Conservation (phyloP, 1,284 basidiomycete species). For the Meira nashicola region DNA sequence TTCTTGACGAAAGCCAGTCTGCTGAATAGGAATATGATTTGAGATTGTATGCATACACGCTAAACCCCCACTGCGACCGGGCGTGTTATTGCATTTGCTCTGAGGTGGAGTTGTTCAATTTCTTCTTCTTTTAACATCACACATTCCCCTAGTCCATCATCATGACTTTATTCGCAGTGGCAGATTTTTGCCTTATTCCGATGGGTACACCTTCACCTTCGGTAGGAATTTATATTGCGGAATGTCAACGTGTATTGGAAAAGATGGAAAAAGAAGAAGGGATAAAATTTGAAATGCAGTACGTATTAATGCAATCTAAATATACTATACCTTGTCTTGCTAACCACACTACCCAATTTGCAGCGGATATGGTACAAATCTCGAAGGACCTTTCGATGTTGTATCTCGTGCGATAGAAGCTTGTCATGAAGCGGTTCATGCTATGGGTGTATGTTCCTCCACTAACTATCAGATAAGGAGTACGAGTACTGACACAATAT, state of each 20-base stretch:
- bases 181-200: conserved; percentile 33
- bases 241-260: conserved; percentile 48
- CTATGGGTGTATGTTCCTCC: conserved; percentile 32
- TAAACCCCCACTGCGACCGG: no score
- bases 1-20: no score
- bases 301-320: no score
- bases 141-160: not conserved
- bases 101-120: not conserved
- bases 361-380: conserved; percentile 50
- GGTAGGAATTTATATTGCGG: conserved; percentile 48
- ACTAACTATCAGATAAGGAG: not conserved
- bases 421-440: conserved; percentile 49
- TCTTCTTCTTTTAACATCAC: not conserved
- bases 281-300: conserved; percentile 36
- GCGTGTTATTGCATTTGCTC: no score
- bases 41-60: no score
- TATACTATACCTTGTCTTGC: no score
- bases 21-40: no score
- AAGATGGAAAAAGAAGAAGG: conserved; percentile 30
- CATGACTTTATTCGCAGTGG: conserved; percentile 10
- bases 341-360: not conserved
- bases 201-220: conserved; percentile 48
- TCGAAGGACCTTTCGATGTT: conserved; percentile 42
- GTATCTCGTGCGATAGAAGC: conserved; percentile 43
- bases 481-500: conserved; percentile 3